Evolutionary conservation across 352 stramenopile species (phyloP).

Genomic region (Phytophthora lateralis): DNA sequence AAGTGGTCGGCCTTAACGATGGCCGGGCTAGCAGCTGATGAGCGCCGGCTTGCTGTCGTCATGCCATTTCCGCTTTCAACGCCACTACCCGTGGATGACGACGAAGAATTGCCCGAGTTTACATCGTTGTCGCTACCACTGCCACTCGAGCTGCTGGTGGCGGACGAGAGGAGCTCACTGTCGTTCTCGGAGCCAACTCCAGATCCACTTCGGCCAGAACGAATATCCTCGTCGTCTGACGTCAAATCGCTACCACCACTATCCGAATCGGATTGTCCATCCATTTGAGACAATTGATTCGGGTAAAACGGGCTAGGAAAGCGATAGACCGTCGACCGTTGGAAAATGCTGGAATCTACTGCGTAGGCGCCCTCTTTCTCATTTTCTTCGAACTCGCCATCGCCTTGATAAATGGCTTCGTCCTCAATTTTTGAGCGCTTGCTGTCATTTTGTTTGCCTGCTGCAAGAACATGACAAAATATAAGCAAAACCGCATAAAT

Average conservation of each 20-base stretch:
- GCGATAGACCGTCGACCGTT: constrained; percentile 38
- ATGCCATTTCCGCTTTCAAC: constrained; percentile 30
- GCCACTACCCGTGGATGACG: constrained; percentile 41
- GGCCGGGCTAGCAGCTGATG: constrained; percentile 1
- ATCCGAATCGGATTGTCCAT: constrained; percentile 66
- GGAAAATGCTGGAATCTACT: constrained; percentile 41
- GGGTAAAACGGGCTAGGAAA: constrained; percentile 24
- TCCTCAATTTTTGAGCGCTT: constrained; percentile 37
- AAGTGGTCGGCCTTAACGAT: constrained; percentile 6
- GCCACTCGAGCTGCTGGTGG: constrained; percentile 58
- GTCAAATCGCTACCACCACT: constrained; percentile 53
- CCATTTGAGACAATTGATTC: constrained; percentile 42
- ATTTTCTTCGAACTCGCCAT: constrained; percentile 45
- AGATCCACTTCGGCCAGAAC: constrained; percentile 42
- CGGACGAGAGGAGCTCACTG: constrained; percentile 49
- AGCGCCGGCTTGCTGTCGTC: constrained; percentile 14
- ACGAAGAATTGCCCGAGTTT: constrained; percentile 45
- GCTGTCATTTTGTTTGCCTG: constrained; percentile 11
- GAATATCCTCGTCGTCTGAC: constrained; percentile 57
- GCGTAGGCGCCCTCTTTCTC: not conserved
- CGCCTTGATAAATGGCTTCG: constrained; percentile 51
- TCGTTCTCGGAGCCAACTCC: constrained; percentile 43
- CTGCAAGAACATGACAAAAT: constrained; percentile 3
- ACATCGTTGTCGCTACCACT: constrained; percentile 60
- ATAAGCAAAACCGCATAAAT: not conserved